Conservation (phyloP, 768 basidiomycete species). For the Leccinum subtestaceum region DNA sequence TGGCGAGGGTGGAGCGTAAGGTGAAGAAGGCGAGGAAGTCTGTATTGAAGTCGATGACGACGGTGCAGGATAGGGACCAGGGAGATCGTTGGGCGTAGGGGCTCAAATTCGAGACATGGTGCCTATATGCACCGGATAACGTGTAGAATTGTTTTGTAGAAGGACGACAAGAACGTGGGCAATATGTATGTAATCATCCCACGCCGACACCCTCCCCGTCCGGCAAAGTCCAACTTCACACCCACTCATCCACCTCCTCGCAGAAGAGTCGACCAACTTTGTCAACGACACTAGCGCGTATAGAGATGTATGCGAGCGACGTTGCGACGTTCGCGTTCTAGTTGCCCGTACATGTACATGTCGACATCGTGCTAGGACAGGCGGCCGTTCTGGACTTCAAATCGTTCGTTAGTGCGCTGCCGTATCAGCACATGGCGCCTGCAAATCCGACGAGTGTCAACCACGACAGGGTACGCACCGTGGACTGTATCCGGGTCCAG, state of each 20-base stretch:
- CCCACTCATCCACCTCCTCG: slow-evolving; percentile 43
- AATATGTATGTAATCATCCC: no score
- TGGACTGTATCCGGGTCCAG: slow-evolving; percentile 53
- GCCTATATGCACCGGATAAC: no score
- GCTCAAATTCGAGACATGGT: slow-evolving; percentile 78
- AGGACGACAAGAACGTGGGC: no score
- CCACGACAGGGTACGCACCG: slow-evolving; percentile 63
- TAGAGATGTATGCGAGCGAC: slow-evolving; percentile 43
- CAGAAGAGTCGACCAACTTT: slow-evolving; percentile 45
- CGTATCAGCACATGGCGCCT: slow-evolving; percentile 56
- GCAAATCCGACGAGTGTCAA: slow-evolving; percentile 49
- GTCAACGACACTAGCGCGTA: slow-evolving; percentile 30
- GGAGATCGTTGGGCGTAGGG: slow-evolving; percentile 98
- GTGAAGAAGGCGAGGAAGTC: slow-evolving; percentile 89
- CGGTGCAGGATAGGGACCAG: slow-evolving; percentile 50
- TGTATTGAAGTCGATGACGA: slow-evolving; percentile 85
- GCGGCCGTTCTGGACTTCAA: slow-evolving; percentile 54
- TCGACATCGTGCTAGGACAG: slow-evolving; percentile 47
- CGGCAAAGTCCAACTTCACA: slow-evolving; percentile 41
- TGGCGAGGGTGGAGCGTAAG: slow-evolving; percentile 91
- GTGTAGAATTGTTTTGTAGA: no score
- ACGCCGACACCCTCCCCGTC: slow-evolving; percentile 48
- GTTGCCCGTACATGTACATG: slow-evolving; percentile 25
- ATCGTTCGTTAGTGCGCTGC: slow-evolving; percentile 43
- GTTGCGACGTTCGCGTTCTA: slow-evolving; percentile 58